Conservation (phyloP, 768 basidiomycete species). For the Russula brevipes region DNA sequence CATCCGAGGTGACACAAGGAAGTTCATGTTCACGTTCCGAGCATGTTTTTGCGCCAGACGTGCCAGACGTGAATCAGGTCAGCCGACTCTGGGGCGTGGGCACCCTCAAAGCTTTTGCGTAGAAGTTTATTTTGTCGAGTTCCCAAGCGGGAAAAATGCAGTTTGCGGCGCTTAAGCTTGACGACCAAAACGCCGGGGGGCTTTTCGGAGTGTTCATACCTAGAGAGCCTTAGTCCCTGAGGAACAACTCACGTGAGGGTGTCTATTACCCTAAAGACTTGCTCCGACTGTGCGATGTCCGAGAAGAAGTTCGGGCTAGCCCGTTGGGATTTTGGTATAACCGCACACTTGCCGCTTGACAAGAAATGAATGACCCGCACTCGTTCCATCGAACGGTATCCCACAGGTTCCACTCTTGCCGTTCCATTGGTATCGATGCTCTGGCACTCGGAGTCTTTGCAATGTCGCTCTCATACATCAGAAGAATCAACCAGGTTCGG, state of each 20-base stretch:
- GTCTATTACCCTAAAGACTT: conserved; percentile 6
- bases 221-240: background rate
- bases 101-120: background rate
- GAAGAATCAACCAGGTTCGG: background rate
- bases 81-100: background rate
- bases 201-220: background rate
- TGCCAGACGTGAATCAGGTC: background rate
- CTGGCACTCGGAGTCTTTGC: background rate
- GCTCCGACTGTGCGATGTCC: background rate
- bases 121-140: background rate
- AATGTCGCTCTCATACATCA: background rate
- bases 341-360: conserved; percentile 18
- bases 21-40: conserved; percentile 3
- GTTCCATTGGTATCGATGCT: background rate
- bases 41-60: conserved; percentile 3
- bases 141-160: background rate
- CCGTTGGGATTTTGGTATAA: conserved; percentile 14
- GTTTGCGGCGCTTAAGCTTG: background rate
- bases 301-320: conserved; percentile 1
- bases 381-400: conserved; percentile 1
- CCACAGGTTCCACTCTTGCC: background rate
- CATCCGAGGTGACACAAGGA: background rate
- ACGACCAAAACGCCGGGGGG: background rate
- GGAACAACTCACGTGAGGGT: background rate
- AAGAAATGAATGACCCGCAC: conserved; percentile 1